Evolutionary conservation across 108 stramenopile species (phyloP), one percentile per base, ranked within the genome.

Genomic region (Cyclotella atomus): DNA sequence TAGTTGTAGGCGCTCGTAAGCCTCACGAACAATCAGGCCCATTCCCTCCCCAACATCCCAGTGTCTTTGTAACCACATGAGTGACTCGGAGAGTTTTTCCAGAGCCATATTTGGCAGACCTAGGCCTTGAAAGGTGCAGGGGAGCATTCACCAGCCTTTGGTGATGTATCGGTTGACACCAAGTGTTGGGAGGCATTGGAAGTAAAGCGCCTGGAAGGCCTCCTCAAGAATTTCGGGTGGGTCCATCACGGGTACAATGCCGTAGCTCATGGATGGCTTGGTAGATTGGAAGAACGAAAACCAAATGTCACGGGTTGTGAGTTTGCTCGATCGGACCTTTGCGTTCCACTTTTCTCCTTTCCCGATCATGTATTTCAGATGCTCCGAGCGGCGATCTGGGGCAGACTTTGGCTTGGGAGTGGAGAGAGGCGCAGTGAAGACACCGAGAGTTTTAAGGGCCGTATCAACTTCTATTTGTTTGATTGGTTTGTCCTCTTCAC

Each of bases 81-180:
- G 59, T 36, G 59, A 36, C 19, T 36, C 34, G 3, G 34, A 6
- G 6, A 60, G 34, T 34, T 60, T 60, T n/a, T 60, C 59, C 4
- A 60, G 34, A 2, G 34, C 33, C 59, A 60, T 60, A 38, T 60
- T 60, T 34, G 59, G 59, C 4, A 60, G 34, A 34, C 59, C 59
- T 1, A 60, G 59, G 2, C 59, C 59, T 16, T 60, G 59, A n/a
- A n/a, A 60, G 2, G 5, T 2, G 2, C 5, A 5, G 2, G 59
- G 59, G 19, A 60, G 59, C 59, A 60, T 60, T n/a, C 59, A 17
- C 59, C 33, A 60, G 4, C 35, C 59, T 60, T 36, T 36, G 3
- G 59, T 60, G 34, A 60, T 60, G 25, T 60, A 23, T 5, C 34
- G 59, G 36, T 60, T 60, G 9, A 60, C 34, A 2, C 59, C 59